A percentile compares a stretch with the other conserved stretches of the same genome.
These are phyloP conservation scores for Fusarium falciforme DNA, from an alignment of 2,329 filamentous ascomycete genomes.

Conservation along the genomic window DNA sequence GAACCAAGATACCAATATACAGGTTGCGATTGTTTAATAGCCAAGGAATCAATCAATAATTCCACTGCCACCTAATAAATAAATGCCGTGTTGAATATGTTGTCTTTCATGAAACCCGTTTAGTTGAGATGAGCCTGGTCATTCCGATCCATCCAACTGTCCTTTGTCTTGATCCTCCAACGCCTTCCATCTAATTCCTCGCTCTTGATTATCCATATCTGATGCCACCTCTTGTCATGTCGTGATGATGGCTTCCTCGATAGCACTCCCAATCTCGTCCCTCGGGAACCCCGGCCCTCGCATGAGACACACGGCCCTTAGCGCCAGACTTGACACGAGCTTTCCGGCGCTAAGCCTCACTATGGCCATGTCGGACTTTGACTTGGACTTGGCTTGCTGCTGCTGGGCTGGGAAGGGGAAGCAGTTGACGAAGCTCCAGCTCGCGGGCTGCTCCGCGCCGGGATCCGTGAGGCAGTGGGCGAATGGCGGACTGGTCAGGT, in stretches of 20 bases:
- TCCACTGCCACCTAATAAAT: slow-evolving; percentile 5
- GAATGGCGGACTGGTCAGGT: slow-evolving; percentile 17
- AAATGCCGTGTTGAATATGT: background rate
- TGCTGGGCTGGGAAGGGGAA: slow-evolving; percentile 29
- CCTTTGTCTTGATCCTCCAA: background rate
- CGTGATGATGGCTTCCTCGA: slow-evolving; percentile 37
- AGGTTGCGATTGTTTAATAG: slow-evolving; percentile 20
- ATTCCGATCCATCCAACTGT: background rate
- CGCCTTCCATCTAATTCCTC: background rate
- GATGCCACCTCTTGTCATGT: background rate
- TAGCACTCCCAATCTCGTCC: slow-evolving; percentile 40
- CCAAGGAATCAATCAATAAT: slow-evolving; percentile 11
- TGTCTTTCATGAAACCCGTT: background rate
- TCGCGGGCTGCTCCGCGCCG: slow-evolving; percentile 34
- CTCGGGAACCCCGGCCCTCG: slow-evolving; percentile 42
- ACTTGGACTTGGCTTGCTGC: slow-evolving; percentile 8
- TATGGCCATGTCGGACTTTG: slow-evolving; percentile 12
- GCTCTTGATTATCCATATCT: background rate
- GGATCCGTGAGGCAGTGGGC: slow-evolving; percentile 4
- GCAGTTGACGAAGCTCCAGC: slow-evolving; percentile 44
- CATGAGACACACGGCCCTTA: slow-evolving; percentile 36
- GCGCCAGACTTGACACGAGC: slow-evolving; percentile 34
- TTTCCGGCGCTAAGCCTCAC: slow-evolving; percentile 32
- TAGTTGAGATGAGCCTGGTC: background rate
- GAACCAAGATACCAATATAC: slow-evolving; percentile 36